These are phyloP conservation scores for Ophiostoma himal-ulmi DNA, from an alignment of 2,329 filamentous ascomycete species.

Conservation along the genomic window DNA sequence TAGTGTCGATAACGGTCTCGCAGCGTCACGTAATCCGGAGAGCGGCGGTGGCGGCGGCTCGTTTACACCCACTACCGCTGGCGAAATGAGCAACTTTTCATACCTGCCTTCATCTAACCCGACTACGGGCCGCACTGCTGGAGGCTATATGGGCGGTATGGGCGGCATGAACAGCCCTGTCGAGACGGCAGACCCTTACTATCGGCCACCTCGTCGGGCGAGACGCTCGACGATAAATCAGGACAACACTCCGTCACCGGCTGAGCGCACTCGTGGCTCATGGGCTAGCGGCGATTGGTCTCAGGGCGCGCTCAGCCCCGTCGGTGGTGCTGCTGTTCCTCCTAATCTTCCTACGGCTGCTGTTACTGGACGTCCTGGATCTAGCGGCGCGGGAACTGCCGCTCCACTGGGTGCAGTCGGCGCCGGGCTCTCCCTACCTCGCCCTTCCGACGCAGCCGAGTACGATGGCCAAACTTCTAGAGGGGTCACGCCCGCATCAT, in stretches of 20 bases:
- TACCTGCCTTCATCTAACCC: slow-evolving; percentile 55
- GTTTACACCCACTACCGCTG: slow-evolving; percentile 62
- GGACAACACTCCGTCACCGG: slow-evolving; percentile 46
- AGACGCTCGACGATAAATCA: slow-evolving; percentile 35
- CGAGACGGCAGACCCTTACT: slow-evolving; percentile 70
- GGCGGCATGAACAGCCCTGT: slow-evolving; percentile 34
- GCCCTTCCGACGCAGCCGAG: slow-evolving; percentile 36
- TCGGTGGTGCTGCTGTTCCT: not conserved
- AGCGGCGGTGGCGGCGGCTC: slow-evolving; percentile 51
- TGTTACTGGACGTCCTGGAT: not conserved
- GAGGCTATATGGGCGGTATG: not conserved
- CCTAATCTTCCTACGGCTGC: not conserved
- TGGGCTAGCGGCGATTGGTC: slow-evolving; percentile 37
- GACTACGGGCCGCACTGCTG: not conserved
- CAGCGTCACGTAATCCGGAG: slow-evolving; percentile 45
- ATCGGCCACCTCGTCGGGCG: slow-evolving; percentile 72
- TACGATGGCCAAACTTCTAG: slow-evolving; percentile 39
- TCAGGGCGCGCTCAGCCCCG: slow-evolving; percentile 22
- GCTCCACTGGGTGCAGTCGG: not conserved
- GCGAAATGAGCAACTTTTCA: slow-evolving; percentile 63
- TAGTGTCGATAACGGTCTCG: slow-evolving; percentile 41
- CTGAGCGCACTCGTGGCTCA: slow-evolving; percentile 35
- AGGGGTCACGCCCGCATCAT: slow-evolving; percentile 42
- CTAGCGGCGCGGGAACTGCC: not conserved
- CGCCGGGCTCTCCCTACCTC: not conserved